Conservation (phyloP, 352 stramenopile genomes). For the Globisporangium radiosum region DNA sequence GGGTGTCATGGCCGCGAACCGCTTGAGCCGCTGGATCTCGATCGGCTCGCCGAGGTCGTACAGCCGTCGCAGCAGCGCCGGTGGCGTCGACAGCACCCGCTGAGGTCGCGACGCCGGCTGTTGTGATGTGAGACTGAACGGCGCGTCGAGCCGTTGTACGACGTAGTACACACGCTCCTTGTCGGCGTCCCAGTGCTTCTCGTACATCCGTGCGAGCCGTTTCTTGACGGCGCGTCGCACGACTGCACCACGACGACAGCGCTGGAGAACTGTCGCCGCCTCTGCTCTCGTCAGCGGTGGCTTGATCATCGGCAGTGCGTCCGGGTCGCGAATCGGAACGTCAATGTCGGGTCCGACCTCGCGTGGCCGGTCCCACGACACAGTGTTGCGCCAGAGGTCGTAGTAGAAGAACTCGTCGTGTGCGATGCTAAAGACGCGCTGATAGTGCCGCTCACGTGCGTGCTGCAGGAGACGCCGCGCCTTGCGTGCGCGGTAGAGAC, state of each 20-base stretch:
- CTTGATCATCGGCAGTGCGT: constrained; percentile 36
- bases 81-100: constrained; percentile 5
- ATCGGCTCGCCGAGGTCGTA: constrained; percentile 62
- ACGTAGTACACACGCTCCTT: constrained; percentile 54
- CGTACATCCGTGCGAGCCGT: constrained; percentile 32
- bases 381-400: constrained; percentile 47
- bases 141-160: constrained; percentile 9
- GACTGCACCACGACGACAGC: constrained; percentile 23
- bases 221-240: constrained; percentile 23
- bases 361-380: constrained; percentile 41
- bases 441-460: constrained; percentile 53
- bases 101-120: too few relatives aligned
- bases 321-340: constrained; percentile 66
- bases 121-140: constrained; percentile 4
- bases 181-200: constrained; percentile 64
- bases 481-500: constrained; percentile 45
- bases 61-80: constrained; percentile 36
- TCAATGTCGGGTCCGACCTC: constrained; percentile 38
- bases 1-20: constrained; percentile 34
- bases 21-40: constrained; percentile 45
- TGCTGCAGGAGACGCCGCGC: constrained; percentile 43
- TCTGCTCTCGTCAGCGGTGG: constrained; percentile 48
- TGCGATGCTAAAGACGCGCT: constrained; percentile 68
- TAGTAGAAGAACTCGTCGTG: constrained; percentile 79
- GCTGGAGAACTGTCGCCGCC: constrained; percentile 41